These are phyloP conservation scores for Chrysosporium queenslandicum DNA, from an alignment of 2,329 filamentous ascomycete genomes.

Conservation along the genomic window DNA sequence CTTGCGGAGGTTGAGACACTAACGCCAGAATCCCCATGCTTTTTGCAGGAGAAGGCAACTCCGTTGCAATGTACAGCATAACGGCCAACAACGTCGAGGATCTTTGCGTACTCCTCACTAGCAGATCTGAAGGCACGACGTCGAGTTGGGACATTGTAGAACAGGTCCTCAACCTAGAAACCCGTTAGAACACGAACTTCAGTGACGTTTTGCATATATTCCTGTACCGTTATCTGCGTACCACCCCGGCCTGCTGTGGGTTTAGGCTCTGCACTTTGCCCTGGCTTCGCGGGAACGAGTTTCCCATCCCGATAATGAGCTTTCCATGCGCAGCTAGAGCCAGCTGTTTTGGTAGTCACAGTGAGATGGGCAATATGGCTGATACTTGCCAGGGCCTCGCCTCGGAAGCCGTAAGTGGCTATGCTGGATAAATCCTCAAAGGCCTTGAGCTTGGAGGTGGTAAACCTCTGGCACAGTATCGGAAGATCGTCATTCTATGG, in stretches of 20 bases:
- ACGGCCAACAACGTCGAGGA: slow-evolving; percentile 84
- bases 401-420: slow-evolving; percentile 92
- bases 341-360: slow-evolving; percentile 85
- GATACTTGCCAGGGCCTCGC: slow-evolving; percentile 92
- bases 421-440: slow-evolving; percentile 90
- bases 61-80: slow-evolving; percentile 86
- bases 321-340: slow-evolving; percentile 80
- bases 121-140: slow-evolving; percentile 81
- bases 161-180: slow-evolving; percentile 71
- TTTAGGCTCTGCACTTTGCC: slow-evolving; percentile 75
- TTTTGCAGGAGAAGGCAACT: slow-evolving; percentile 96
- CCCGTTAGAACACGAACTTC: not conserved
- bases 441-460: slow-evolving; percentile 85
- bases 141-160: slow-evolving; percentile 89
- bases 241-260: slow-evolving; percentile 77
- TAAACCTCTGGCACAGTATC: slow-evolving; percentile 91
- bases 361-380: slow-evolving; percentile 95
- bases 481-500: slow-evolving; percentile 73
- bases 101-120: slow-evolving; percentile 95
- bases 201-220: not conserved
- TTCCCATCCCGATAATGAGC: slow-evolving; percentile 79
- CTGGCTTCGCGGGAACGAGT: slow-evolving; percentile 72
- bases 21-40: slow-evolving; percentile 76
- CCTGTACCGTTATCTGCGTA: slow-evolving; percentile 75
- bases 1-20: slow-evolving; percentile 68